phyloP scores from a whole-genome alignment of 345 rosid species.

The Diplotaxis tenuifolia region DNA sequence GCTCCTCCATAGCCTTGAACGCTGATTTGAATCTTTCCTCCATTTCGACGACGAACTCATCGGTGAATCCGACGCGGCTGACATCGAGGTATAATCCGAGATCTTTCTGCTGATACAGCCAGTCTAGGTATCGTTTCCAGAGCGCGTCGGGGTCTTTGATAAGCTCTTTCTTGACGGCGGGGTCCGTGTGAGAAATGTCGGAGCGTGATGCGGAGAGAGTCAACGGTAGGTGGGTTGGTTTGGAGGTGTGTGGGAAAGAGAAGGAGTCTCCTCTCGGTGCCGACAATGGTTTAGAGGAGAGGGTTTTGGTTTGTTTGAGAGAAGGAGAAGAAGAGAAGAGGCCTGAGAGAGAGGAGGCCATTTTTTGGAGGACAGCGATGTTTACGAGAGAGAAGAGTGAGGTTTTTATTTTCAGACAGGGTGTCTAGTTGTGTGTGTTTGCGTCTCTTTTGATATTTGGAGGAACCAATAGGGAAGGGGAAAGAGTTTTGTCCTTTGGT shows the following conservation, averaged over 20 bases:
- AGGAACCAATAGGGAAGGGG: conserved; percentile 30
- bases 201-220: conserved; percentile 36
- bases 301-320: conserved; percentile 30
- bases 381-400: conserved; percentile 28
- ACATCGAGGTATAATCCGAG: conserved; percentile 81
- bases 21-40: conserved; percentile 70
- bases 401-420: background rate
- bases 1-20: conserved; percentile 72
- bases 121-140: conserved; percentile 86
- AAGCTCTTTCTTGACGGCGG: conserved; percentile 45
- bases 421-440: background rate
- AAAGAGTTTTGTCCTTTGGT: conserved; percentile 33
- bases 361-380: conserved; percentile 32
- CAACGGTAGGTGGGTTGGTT: conserved; percentile 29
- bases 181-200: conserved; percentile 48
- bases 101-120: conserved; percentile 92
- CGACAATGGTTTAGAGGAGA: conserved; percentile 26
- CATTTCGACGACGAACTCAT: conserved; percentile 74
- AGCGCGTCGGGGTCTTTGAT: conserved; percentile 60
- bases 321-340: conserved; percentile 50
- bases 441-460: conserved; percentile 17
- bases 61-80: conserved; percentile 84
- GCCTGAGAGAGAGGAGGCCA: conserved; percentile 52
- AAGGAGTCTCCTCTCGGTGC: conserved; percentile 37
- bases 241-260: conserved; percentile 41